Percentiles rank a stretch among this genome's conserved stretches.
These are phyloP conservation scores for Rhizophagus clarus DNA, from an alignment of 192 early-diverging fungal genomes.

Conservation along the genomic window DNA sequence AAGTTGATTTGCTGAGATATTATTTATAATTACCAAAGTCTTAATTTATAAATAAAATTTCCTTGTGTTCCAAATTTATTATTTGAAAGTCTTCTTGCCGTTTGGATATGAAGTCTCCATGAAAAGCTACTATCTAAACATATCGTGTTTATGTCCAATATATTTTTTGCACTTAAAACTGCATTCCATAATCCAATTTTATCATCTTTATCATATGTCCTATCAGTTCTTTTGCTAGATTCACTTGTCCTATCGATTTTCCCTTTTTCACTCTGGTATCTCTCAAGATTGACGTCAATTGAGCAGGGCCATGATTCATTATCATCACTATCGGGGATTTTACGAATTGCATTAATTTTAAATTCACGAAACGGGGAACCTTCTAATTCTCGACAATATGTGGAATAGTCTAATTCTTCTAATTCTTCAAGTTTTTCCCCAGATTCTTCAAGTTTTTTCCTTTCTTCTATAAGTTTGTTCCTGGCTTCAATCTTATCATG, in stretches of 20 bases:
- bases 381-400: neutral
- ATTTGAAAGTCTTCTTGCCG: constrained; percentile 36
- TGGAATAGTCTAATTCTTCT: neutral
- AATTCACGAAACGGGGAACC: constrained; percentile 15
- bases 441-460: too few relatives aligned
- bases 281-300: constrained; percentile 33
- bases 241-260: too few relatives aligned
- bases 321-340: neutral
- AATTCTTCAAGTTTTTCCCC: too few relatives aligned
- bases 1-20: neutral
- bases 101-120: constrained; percentile 40
- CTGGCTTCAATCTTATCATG: too few relatives aligned
- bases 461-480: too few relatives aligned
- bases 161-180: constrained; percentile 30
- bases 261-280: too few relatives aligned
- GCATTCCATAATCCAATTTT: constrained; percentile 43
- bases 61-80: constrained; percentile 37
- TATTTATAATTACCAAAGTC: constrained; percentile 29
- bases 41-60: constrained; percentile 34
- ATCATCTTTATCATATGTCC: constrained; percentile 28
- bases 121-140: constrained; percentile 43
- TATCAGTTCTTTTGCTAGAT: too few relatives aligned
- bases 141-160: constrained; percentile 34
- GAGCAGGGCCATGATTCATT: neutral
- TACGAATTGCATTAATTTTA: constrained; percentile 3